A percentile compares a stretch with the other conserved stretches of the same genome.
These are phyloP conservation scores for Penicillium paxilli DNA, from an alignment of 495 filamentous ascomycete species.

Conservation along the genomic window DNA sequence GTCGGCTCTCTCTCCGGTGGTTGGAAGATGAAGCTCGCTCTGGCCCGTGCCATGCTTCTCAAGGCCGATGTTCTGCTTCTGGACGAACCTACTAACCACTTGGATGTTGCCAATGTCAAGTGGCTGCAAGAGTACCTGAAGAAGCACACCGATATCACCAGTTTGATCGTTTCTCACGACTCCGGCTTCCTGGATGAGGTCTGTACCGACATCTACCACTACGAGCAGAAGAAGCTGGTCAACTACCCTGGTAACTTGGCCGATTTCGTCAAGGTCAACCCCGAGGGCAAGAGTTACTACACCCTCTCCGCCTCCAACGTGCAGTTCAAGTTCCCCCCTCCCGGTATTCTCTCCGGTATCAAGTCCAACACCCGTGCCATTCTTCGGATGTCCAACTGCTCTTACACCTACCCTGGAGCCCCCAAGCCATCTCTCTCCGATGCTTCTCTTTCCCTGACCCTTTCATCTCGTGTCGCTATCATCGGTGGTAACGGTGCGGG, in stretches of 20 bases:
- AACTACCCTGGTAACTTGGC: slow-evolving; percentile 94
- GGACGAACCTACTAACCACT: slow-evolving; percentile 98
- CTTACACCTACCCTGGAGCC: slow-evolving; percentile 86
- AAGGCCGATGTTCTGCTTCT: slow-evolving; percentile 92
- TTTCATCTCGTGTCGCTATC: slow-evolving; percentile 92
- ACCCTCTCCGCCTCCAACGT: slow-evolving; percentile 86
- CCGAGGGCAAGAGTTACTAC: slow-evolving; percentile 99
- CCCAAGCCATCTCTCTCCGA: slow-evolving; percentile 84
- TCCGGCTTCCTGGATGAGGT: slow-evolving; percentile 95
- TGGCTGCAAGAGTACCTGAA: slow-evolving; percentile 97
- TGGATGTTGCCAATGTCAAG: slow-evolving; percentile 93
- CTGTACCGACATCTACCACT: slow-evolving; percentile 99
- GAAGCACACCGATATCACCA: slow-evolving; percentile 93
- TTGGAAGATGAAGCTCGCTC: slow-evolving; percentile 99
- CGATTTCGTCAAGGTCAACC: slow-evolving; percentile 85
- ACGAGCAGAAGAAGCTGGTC: slow-evolving; percentile 95
- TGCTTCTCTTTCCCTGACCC: slow-evolving; percentile 79
- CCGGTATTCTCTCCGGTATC: slow-evolving; percentile 91
- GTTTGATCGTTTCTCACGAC: slow-evolving; percentile 97
- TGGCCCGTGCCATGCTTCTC: slow-evolving; percentile 95
- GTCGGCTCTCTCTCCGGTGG: slow-evolving; percentile 97
- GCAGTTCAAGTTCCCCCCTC: slow-evolving; percentile 97
- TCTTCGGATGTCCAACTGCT: slow-evolving; percentile 88
- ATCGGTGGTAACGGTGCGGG: slow-evolving; percentile 97
- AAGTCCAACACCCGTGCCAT: slow-evolving; percentile 93